A percentile compares a stretch with the other conserved stretches of the same genome.
These are phyloP conservation scores for Zopfia rhizophila DNA, from an alignment of 2,329 filamentous ascomycete genomes.

Conservation along the genomic window DNA sequence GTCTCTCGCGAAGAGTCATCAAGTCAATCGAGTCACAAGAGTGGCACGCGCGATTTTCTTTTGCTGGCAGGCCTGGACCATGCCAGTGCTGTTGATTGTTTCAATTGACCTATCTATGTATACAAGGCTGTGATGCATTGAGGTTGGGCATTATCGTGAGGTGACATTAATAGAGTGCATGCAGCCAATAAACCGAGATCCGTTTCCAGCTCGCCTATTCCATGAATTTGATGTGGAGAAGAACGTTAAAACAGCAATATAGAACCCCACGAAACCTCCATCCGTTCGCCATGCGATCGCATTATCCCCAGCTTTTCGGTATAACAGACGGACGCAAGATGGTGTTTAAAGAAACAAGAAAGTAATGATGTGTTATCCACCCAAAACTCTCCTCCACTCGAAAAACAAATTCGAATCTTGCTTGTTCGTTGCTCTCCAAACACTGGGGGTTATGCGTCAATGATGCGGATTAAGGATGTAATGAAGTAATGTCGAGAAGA, in stretches of 20 bases:
- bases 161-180: slow-evolving; percentile 26
- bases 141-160: slow-evolving; percentile 7
- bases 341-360: background rate
- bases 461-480: slow-evolving; percentile 1
- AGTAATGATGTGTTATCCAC: background rate
- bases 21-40: too few species aligned
- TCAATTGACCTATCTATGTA: slow-evolving; percentile 27
- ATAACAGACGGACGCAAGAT: slow-evolving; percentile 7
- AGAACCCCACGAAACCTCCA: background rate
- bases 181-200: slow-evolving; percentile 18
- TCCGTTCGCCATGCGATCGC: background rate
- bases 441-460: too few species aligned
- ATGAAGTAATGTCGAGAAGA: slow-evolving; percentile 1
- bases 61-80: too few species aligned
- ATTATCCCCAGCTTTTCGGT: slow-evolving; percentile 5
- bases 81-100: too few species aligned
- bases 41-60: too few species aligned
- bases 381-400: background rate
- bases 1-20: too few species aligned
- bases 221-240: slow-evolving; percentile 13
- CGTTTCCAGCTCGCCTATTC: too few species aligned
- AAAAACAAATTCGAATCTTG: background rate
- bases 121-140: slow-evolving; percentile 27
- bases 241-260: slow-evolving; percentile 21
- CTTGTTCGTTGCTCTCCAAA: too few species aligned